A percentile compares a stretch with the other conserved stretches of the same genome.
Evolutionary conservation across 805 yeast species (phyloP).

Genomic region (Tetrapisispora iriomotensis): DNA sequence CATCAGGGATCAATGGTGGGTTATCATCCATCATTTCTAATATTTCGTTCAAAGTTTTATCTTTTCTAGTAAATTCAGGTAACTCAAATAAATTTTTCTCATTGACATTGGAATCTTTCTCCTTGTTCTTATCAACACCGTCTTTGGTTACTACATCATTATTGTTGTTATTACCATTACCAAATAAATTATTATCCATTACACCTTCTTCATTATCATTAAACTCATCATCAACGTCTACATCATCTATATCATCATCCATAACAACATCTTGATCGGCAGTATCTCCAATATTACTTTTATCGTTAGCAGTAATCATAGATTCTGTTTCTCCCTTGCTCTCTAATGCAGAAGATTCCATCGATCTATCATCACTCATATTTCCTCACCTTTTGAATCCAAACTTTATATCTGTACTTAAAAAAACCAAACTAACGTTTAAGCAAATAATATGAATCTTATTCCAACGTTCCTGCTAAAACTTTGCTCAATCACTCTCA

Average conservation of each 20-base stretch:
- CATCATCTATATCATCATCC: conserved; percentile 26
- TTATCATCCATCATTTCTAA: conserved; percentile 84
- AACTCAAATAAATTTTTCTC: conserved; percentile 35
- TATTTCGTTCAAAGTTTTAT: conserved; percentile 74
- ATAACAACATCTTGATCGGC: conserved; percentile 8
- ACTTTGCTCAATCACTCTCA: too few relatives aligned
- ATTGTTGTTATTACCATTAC: conserved; percentile 6
- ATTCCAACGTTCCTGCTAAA: too few relatives aligned
- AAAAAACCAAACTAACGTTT: too few relatives aligned
- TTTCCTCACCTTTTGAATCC: background rate
- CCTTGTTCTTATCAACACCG: conserved; percentile 6
- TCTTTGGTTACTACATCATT: conserved; percentile 8
- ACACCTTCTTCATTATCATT: conserved; percentile 29
- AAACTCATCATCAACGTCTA: conserved; percentile 28
- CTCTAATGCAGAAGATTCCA: background rate
- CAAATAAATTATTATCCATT: conserved; percentile 15
- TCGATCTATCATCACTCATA: background rate
- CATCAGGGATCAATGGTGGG: conserved; percentile 94
- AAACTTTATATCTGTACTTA: too few relatives aligned
- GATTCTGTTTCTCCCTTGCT: background rate
- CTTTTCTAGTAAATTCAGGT: conserved; percentile 66
- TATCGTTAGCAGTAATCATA: background rate
- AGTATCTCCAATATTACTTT: background rate
- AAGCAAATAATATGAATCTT: too few relatives aligned
- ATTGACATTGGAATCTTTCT: background rate